These are phyloP conservation scores for Triangularia verruculosa DNA, from an alignment of 2,329 filamentous ascomycete species.

Conservation along the genomic window DNA sequence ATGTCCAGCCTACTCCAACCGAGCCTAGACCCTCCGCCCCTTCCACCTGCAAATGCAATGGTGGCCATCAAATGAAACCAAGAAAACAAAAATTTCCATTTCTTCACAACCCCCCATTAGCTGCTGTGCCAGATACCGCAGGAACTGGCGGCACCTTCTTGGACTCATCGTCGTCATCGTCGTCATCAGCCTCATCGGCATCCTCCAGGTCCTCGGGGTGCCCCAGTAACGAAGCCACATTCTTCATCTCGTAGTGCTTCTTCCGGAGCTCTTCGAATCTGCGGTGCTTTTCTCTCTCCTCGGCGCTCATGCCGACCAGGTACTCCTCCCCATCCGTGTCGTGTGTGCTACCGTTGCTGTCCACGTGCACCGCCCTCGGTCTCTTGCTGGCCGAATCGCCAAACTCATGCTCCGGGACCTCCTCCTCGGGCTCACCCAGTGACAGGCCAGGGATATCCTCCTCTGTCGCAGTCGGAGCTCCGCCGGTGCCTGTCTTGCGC, in stretches of 20 bases:
- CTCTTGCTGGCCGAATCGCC: constrained; percentile 35
- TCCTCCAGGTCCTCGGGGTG: constrained; percentile 66
- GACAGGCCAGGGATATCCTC: constrained; percentile 91
- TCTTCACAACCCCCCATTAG: constrained; percentile 24
- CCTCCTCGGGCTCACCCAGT: constrained; percentile 87
- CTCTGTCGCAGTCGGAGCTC: constrained; percentile 31
- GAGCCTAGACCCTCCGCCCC: neutral
- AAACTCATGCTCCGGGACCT: constrained; percentile 49
- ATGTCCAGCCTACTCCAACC: neutral
- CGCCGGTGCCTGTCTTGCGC: constrained; percentile 29
- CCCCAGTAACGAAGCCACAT: constrained; percentile 83
- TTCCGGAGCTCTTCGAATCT: constrained; percentile 89
- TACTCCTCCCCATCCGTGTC: constrained; percentile 58
- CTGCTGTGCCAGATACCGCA: constrained; percentile 35
- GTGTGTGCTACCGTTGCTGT: constrained; percentile 55
- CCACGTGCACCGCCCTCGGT: constrained; percentile 77
- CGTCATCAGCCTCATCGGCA: constrained; percentile 45
- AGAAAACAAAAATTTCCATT: neutral
- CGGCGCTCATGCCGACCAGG: constrained; percentile 54
- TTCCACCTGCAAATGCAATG: neutral
- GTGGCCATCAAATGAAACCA: neutral
- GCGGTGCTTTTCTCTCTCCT: constrained; percentile 86
- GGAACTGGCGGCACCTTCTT: constrained; percentile 45
- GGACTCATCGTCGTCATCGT: constrained; percentile 30
- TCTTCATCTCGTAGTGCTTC: constrained; percentile 98